These are phyloP conservation scores for Nasturtium officinale DNA, from an alignment of 345 rosid genomes.

Conservation along the genomic window DNA sequence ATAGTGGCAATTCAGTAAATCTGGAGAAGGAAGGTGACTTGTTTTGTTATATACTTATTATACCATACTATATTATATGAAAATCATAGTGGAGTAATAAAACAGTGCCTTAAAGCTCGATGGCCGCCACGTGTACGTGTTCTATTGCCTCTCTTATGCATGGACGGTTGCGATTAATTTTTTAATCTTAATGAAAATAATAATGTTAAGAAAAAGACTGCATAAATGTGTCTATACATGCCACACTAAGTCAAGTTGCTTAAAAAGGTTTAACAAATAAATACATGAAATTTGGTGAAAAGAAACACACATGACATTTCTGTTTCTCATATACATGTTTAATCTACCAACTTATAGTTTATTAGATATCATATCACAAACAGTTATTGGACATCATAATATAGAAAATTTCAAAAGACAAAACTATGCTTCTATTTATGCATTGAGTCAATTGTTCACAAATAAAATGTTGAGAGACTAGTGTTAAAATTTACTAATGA, in stretches of 20 bases:
- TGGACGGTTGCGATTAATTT: constrained; percentile 19
- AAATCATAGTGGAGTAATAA: constrained; percentile 5
- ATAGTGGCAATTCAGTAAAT: constrained; percentile 36
- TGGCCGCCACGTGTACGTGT: constrained; percentile 27
- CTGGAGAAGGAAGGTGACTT: constrained; percentile 12
- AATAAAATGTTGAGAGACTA: no score
- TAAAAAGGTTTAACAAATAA: neutral
- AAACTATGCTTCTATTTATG: no score
- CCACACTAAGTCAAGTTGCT: constrained; percentile 29
- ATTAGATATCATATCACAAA: neutral
- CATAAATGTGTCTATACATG: constrained; percentile 17
- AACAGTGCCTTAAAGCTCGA: neutral
- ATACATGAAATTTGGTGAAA: constrained; percentile 34
- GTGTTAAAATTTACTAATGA: no score
- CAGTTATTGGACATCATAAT: neutral
- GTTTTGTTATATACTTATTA: constrained; percentile 24
- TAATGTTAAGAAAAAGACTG: neutral
- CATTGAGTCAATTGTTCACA: neutral
- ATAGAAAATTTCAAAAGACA: neutral
- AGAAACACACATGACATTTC: constrained; percentile 24
- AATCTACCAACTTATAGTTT: constrained; percentile 27
- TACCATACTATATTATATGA: neutral
- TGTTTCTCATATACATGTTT: neutral
- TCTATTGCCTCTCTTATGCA: neutral
- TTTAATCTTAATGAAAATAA: neutral